phyloP scores from a whole-genome alignment of 352 stramenopile species.

The Phytopythium aichiense region DNA sequence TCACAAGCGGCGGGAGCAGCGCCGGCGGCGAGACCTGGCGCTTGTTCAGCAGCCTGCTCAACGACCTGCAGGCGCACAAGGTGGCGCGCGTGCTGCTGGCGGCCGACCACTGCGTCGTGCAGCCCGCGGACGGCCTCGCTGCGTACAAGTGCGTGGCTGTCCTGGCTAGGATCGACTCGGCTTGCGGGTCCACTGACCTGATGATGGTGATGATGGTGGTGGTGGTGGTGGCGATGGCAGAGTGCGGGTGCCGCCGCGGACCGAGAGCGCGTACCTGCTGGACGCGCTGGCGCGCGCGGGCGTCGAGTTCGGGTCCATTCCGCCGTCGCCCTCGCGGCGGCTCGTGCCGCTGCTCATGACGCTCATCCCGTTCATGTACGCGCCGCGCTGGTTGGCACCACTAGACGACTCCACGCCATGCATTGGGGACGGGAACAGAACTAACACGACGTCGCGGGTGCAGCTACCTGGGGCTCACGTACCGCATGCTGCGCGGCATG shows the following conservation, averaged over 20 bases:
- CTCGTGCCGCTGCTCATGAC: slow-evolving; percentile 58
- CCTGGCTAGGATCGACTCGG: too few species aligned
- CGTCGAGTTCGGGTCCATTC: slow-evolving; percentile 67
- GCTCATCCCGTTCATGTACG: slow-evolving; percentile 69
- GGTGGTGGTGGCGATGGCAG: slow-evolving; percentile 17
- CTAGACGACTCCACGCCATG: too few species aligned
- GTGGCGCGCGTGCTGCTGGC: slow-evolving; percentile 68
- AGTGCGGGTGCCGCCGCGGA: slow-evolving; percentile 70
- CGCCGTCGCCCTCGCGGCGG: slow-evolving; percentile 35
- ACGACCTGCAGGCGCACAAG: slow-evolving; percentile 37
- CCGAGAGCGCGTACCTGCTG: slow-evolving; percentile 64
- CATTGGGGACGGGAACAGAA: too few species aligned
- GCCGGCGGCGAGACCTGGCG: slow-evolving; percentile 28
- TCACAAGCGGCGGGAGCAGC: slow-evolving; percentile 8
- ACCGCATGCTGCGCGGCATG: slow-evolving; percentile 76
- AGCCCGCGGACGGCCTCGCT: slow-evolving; percentile 31
- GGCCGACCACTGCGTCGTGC: slow-evolving; percentile 50
- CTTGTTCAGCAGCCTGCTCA: slow-evolving; percentile 72
- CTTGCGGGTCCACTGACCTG: too few species aligned
- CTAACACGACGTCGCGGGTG: too few species aligned
- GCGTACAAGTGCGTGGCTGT: slow-evolving; percentile 50
- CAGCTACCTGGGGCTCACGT: slow-evolving; percentile 83
- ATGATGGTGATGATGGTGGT: slow-evolving; percentile 9
- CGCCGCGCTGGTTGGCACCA: neutral
- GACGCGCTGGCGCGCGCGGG: slow-evolving; percentile 52